Conservation (phyloP, 441 rosid genomes). For the Mallotus japonicus region DNA sequence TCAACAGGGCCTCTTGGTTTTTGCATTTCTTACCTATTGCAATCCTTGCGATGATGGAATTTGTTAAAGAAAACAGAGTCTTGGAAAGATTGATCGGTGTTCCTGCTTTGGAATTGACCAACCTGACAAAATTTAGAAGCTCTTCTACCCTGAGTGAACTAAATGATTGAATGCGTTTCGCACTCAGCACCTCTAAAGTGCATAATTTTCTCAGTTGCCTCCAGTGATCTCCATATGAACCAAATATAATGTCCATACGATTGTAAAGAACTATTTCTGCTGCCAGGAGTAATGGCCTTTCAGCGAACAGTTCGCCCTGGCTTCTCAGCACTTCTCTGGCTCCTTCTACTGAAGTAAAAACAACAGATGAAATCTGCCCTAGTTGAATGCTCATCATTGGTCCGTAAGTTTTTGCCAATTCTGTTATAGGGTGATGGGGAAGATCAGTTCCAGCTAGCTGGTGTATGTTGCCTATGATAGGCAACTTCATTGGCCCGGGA, state of each 20-base stretch:
- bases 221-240: constrained; percentile 12
- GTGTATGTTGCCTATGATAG: constrained; percentile 4
- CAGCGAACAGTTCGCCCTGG: not conserved
- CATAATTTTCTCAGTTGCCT: constrained; percentile 9
- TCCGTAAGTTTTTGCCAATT: constrained; percentile 4
- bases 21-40: not conserved
- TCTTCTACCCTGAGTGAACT: constrained; percentile 5
- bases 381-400: not conserved
- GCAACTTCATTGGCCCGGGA: constrained; percentile 1
- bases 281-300: not conserved
- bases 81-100: not conserved
- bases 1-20: not conserved
- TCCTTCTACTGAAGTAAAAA: not conserved
- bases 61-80: not conserved
- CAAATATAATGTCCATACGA: not conserved
- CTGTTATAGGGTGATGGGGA: not conserved
- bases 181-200: not conserved
- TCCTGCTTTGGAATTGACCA: not conserved
- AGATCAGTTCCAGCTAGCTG: not conserved
- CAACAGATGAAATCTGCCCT: not conserved
- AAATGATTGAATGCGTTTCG: constrained; percentile 1
- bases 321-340: not conserved
- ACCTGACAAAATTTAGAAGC: not conserved
- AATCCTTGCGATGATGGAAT: not conserved
- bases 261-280: not conserved